Conservation (phyloP, 257 asterid genomes). For the Solanum ossicruentum region DNA sequence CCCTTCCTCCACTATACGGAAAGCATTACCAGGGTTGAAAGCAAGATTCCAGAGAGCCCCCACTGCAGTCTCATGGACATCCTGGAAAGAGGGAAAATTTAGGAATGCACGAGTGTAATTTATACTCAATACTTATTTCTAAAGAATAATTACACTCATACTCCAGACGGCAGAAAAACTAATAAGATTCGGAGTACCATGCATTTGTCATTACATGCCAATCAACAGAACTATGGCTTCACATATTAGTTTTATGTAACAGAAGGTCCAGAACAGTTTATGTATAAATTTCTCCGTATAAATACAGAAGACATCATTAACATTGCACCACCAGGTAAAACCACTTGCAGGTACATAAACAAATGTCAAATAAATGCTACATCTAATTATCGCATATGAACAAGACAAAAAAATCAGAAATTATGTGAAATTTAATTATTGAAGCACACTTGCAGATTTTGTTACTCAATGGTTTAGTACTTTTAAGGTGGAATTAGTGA, state of each 20-base stretch:
- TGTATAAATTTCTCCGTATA: not conserved
- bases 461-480: not conserved
- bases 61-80: constrained; percentile 94
- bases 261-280: not conserved
- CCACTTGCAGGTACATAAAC: not conserved
- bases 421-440: not conserved
- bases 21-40: constrained; percentile 82
- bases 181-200: not conserved
- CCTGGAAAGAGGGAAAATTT: constrained; percentile 39
- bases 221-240: not conserved
- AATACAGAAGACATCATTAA: not conserved
- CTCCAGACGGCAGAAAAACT: not conserved
- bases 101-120: not conserved
- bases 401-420: not conserved
- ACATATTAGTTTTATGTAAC: not conserved
- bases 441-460: not conserved
- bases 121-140: not conserved
- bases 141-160: not conserved
- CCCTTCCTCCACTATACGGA: constrained; percentile 84
- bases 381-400: not conserved
- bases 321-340: not conserved
- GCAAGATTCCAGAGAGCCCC: constrained; percentile 99
- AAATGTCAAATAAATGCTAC: not conserved
- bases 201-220: not conserved
- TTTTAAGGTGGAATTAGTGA: not conserved